Conservation (phyloP, 2,329 filamentous ascomycete species). For the Cladobotryum mycophilum region DNA sequence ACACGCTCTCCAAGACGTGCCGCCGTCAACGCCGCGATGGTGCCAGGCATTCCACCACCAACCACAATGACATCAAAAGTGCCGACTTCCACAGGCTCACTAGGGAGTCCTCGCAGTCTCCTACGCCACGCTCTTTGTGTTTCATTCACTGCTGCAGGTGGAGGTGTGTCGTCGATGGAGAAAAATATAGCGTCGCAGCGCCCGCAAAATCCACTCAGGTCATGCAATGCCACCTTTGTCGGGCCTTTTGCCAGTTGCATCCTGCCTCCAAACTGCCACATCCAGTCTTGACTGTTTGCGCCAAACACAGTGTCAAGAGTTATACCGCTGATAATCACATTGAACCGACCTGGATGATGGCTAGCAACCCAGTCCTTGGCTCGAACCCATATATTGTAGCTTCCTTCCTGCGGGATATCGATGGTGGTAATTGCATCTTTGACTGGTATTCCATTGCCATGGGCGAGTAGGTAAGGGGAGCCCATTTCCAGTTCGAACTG, state of each 20-base stretch:
- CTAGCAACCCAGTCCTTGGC: conserved; percentile 4
- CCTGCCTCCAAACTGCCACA: not conserved
- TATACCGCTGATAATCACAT: not conserved
- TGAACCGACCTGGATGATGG: conserved; percentile 1
- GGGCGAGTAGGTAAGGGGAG: conserved; percentile 1
- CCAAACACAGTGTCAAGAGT: conserved; percentile 1
- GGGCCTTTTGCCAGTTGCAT: not conserved
- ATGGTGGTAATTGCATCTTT: not conserved
- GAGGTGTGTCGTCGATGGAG: not conserved
- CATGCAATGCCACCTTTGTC: not conserved
- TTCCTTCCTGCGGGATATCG: not conserved
- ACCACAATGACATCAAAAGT: conserved; percentile 2
- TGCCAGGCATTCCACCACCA: not conserved
- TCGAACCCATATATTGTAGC: conserved; percentile 1
- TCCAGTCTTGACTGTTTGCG: not conserved
- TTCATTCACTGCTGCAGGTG: not conserved
- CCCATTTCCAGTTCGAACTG: conserved; percentile 5
- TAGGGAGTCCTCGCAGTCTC: not conserved
- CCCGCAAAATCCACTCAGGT: conserved; percentile 1
- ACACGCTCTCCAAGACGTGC: conserved; percentile 2
- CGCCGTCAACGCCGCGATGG: not conserved
- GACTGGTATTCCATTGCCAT: not conserved
- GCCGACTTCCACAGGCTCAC: not conserved
- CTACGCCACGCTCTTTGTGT: not conserved
- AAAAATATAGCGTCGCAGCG: conserved; percentile 2